Base-by-base conservation (phyloP, 495 filamentous ascomycete species). In the Echria macrotheca region DNA sequence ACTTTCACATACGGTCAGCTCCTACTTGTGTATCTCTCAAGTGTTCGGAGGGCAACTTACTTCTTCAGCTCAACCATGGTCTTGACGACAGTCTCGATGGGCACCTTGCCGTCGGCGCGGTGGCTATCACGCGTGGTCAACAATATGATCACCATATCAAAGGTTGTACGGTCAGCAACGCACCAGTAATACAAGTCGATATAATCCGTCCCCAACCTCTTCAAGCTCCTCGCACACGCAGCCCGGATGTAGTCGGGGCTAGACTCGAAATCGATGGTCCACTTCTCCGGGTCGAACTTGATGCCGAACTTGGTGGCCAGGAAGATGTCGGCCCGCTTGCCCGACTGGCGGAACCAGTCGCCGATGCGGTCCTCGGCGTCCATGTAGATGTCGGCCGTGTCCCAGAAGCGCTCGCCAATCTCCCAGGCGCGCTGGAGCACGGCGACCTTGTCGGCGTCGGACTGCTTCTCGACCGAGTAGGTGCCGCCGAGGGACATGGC, bases 111-210 rank as follows among this genome's bases (percentile, higher is more conserved):
- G 55, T 93, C 87, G 23, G 85, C 74, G 2, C 89, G 74, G 14
- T 85, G 86, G 50, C n/a, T n/a, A n/a, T n/a, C n/a, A n/a, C n/a
- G n/a, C n/a, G n/a, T n/a, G n/a, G n/a, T n/a, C n/a, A n/a, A n/a
- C n/a, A n/a, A n/a, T n/a, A n/a, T n/a, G n/a, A n/a, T n/a, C n/a
- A n/a, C n/a, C n/a, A n/a, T n/a, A n/a, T n/a, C n/a, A n/a, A n/a
- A n/a, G n/a, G n/a, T n/a, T n/a, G n/a, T n/a, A n/a, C n/a, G n/a
- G n/a, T n/a, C n/a, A n/a, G n/a, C n/a, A n/a, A n/a, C n/a, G n/a
- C n/a, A n/a, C n/a, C 68, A 79, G 65, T 91, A 83, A 56, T 89
- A 95, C 52, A 94, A 77, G 64, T 95, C 89, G 47, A 96, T 69
- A 44, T 69, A 80, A 71, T 91, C 89, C 52, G 81, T 83, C 7